Base-by-base conservation (phyloP, 169 alveolate species). In the Cryptosporidium felis region DNA sequence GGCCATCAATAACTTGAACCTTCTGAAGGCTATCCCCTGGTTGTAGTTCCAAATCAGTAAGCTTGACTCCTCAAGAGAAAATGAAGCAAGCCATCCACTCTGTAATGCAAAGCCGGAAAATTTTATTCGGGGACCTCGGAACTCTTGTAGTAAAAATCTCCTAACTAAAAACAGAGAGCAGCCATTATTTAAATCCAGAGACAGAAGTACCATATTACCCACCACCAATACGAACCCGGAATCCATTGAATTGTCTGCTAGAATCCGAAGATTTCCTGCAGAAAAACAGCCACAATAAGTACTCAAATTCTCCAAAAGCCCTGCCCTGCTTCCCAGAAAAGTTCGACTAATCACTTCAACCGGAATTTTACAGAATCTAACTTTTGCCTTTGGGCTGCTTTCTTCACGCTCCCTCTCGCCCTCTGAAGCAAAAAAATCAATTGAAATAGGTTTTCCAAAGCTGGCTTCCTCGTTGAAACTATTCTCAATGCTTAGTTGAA, bases 11-110 rank as follows among this genome's bases (percentile, higher is more conserved):
- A 74, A 26, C 23, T 74, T 61, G 56, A 74, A 5, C 46, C 21
- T 53, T 40, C 45, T 34, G 56, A 74, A 74, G 4, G 74, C 85
- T 32, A 74, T 56, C 40, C 85, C 85, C 16, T 74, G 58, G 18
- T 38, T n/a, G 23, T 74, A 53, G 12, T 74, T 74, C 85, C 85
- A 74, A 32, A 74, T 28, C 1, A 74, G 40, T 53, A 74, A 5
- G 21, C 56, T 34, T 12, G 21, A 53, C 6, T 44, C 26, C 36
- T 74, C 67, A 8, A 53, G 3, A 1, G 59, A 41, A 0, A 74
- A 6, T 28, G 67, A 49, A 1, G 9, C 45, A 49, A 74, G 61
- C 85, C 85, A 74, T 49, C 58, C 58, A 38, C 32, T 41, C 14
- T 40, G 30, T 34, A 36, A 16, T 30, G 60, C 18, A 21, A 36